These are phyloP conservation scores for Seminavis robusta DNA, from an alignment of 108 stramenopile species.

Conservation along the genomic window DNA sequence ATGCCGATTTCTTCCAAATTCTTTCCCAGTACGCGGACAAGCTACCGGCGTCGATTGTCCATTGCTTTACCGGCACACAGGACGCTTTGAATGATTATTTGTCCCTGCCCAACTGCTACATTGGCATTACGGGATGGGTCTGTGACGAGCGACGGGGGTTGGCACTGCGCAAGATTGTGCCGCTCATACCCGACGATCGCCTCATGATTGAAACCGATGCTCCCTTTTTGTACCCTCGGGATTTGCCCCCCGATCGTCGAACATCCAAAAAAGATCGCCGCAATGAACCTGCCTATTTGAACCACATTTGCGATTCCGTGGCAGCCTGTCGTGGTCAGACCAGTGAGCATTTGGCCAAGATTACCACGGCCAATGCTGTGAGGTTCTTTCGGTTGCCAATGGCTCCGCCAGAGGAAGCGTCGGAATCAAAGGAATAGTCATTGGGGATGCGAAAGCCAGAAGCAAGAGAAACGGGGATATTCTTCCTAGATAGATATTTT, in stretches of 20 bases:
- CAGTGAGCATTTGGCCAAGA: conserved; percentile 35
- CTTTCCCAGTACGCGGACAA: conserved; percentile 33
- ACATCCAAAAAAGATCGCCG: too few species aligned
- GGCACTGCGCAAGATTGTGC: neutral
- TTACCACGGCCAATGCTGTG: conserved; percentile 47
- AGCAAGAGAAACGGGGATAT: too few species aligned
- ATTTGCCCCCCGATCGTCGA: too few species aligned
- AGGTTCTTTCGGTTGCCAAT: conserved; percentile 45
- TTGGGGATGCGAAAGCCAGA: too few species aligned
- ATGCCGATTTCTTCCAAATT: conserved; percentile 51
- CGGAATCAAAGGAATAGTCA: too few species aligned
- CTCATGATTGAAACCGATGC: conserved; percentile 89
- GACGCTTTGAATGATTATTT: conserved; percentile 63
- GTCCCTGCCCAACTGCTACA: conserved; percentile 34
- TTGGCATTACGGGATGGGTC: conserved; percentile 37
- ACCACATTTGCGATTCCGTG: too few species aligned
- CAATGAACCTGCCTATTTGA: too few species aligned
- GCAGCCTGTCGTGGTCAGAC: conserved; percentile 18
- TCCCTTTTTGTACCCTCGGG: too few species aligned
- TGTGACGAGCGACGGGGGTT: conserved; percentile 7
- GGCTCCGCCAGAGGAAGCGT: neutral
- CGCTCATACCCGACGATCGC: conserved; percentile 40
- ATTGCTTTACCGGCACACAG: conserved; percentile 82
- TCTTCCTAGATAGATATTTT: too few species aligned
- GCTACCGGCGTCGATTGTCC: conserved; percentile 40